Conservation (phyloP, 371 early-diverging fungal genomes). For the Umbelopsis sp. region DNA sequence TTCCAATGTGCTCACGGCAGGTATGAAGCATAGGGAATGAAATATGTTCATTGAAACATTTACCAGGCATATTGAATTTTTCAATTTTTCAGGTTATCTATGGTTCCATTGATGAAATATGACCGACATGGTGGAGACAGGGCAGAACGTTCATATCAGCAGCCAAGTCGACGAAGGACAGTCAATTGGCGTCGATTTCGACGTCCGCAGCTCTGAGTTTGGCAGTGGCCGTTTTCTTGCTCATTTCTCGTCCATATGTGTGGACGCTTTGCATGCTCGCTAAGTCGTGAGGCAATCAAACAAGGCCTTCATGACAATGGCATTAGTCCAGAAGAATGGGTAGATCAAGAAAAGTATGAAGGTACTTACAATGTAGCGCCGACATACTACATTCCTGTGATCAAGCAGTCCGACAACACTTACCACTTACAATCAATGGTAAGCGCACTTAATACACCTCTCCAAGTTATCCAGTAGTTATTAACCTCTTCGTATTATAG, state of each 20-base stretch:
- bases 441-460: not conserved
- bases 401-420: slow-evolving; percentile 39
- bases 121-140: not conserved
- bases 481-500: slow-evolving; percentile 28
- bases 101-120: slow-evolving; percentile 6
- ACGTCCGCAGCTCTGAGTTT: not conserved
- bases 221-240: not conserved
- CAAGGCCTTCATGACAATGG: slow-evolving; percentile 36
- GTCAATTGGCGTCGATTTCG: not conserved
- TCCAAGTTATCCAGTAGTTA: not conserved
- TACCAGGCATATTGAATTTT: too few relatives aligned
- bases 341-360: slow-evolving; percentile 45
- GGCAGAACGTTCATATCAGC: not conserved
- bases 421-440: slow-evolving; percentile 59
- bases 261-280: slow-evolving; percentile 39
- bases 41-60: not conserved
- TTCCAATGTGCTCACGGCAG: slow-evolving; percentile 74
- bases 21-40: slow-evolving; percentile 23
- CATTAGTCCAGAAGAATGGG: slow-evolving; percentile 40
- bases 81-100: not conserved
- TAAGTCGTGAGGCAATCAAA: slow-evolving; percentile 40
- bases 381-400: slow-evolving; percentile 56
- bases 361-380: slow-evolving; percentile 67
- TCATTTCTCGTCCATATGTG: slow-evolving; percentile 34
- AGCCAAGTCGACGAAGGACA: not conserved